These are phyloP conservation scores for Tricholoma terreum DNA, from an alignment of 768 basidiomycete genomes.

Conservation along the genomic window DNA sequence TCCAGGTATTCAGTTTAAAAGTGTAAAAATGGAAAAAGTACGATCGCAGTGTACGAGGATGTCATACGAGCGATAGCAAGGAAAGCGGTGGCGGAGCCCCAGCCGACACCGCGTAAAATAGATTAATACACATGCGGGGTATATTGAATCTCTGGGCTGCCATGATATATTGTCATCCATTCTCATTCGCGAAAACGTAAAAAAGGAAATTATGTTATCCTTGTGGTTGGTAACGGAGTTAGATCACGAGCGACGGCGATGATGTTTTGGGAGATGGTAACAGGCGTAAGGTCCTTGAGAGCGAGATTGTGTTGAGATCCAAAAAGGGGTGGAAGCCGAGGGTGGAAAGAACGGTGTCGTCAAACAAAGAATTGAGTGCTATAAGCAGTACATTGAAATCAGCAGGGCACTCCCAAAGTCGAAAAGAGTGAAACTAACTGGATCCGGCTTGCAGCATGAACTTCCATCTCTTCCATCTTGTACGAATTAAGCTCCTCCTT, in stretches of 20 bases:
- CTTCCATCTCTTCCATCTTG: conserved; percentile 99
- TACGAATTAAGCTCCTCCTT: conserved; percentile 98
- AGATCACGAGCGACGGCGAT: conserved; percentile 25
- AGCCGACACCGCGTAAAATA: conserved; percentile 15
- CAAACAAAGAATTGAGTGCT: conserved; percentile 91
- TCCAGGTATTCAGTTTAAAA: conserved; percentile 26
- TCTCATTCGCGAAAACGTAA: conserved; percentile 11
- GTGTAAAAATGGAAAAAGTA: conserved; percentile 21
- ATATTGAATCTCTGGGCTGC: conserved; percentile 16
- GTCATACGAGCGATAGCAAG: conserved; percentile 4
- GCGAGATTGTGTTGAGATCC: conserved; percentile 16
- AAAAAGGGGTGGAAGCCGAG: conserved; percentile 23
- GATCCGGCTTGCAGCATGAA: conserved; percentile 88
- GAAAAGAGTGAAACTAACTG: conserved; percentile 55
- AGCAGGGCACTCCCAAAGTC: not conserved
- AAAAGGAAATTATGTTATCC: conserved; percentile 9
- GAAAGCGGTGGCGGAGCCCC: conserved; percentile 11
- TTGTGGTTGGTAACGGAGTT: conserved; percentile 16
- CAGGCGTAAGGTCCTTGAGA: conserved; percentile 14
- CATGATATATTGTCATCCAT: conserved; percentile 5
- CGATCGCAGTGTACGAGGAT: conserved; percentile 17
- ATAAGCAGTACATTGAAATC: conserved; percentile 9
- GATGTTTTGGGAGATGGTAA: conserved; percentile 22
- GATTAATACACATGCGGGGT: conserved; percentile 19
- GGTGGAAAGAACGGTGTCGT: conserved; percentile 19